A percentile compares a stretch with the other conserved stretches of the same genome.
Conservation (phyloP, 2,329 filamentous ascomycete species). For the Talaromyces sp. region DNA sequence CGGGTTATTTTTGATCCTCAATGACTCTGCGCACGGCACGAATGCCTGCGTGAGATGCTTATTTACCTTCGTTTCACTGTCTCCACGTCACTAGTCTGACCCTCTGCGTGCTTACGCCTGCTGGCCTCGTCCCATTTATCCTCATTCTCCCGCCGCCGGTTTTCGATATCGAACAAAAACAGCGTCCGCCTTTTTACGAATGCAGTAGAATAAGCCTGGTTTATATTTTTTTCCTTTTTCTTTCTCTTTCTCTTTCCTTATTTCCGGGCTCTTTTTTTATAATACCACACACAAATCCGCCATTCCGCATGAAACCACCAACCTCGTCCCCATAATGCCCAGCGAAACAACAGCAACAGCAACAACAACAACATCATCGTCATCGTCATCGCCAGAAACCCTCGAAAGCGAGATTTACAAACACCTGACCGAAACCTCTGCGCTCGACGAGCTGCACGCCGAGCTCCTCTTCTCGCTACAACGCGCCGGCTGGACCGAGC, state of each 20-base stretch:
- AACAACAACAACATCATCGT: background rate
- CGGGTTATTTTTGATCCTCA: background rate
- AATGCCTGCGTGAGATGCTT: background rate
- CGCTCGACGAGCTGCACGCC: conserved; percentile 44
- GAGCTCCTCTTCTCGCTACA: conserved; percentile 52
- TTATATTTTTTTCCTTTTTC: background rate
- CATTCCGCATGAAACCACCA: background rate
- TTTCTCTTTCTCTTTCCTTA: background rate
- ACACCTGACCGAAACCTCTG: conserved; percentile 9
- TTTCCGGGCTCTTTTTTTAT: background rate
- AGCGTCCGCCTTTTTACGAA: background rate
- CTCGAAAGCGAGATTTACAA: conserved; percentile 12
- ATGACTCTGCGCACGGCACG: background rate
- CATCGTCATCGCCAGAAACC: background rate
- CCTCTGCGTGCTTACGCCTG: background rate
- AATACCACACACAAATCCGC: background rate
- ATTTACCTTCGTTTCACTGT: background rate
- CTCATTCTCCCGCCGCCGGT: background rate
- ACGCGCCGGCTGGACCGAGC: conserved; percentile 55
- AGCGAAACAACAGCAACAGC: conserved; percentile 3
- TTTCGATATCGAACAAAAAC: background rate
- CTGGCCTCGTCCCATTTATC: background rate
- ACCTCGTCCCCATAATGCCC: conserved; percentile 3
- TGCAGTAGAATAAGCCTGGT: background rate
- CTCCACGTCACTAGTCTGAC: background rate